Evolutionary conservation across 148 eudicot genomes (phyloP).

Genomic region (Gaultheria prostrata): DNA sequence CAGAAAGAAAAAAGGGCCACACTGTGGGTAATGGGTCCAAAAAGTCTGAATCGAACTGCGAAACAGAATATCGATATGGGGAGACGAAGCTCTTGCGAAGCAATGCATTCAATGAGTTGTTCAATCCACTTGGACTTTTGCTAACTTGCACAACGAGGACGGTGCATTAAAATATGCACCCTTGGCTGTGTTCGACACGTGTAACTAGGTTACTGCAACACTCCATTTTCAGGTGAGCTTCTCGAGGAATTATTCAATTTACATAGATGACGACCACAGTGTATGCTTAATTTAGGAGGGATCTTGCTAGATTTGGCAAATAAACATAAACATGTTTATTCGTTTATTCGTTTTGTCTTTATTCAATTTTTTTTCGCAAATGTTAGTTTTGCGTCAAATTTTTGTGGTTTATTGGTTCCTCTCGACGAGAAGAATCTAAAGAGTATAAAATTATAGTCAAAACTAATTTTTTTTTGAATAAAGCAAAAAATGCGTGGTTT

Average conservation of each 20-base stretch:
- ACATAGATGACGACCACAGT: too few relatives aligned
- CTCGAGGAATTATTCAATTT: neutral
- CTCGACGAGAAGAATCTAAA: too few relatives aligned
- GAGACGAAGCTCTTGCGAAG: conserved; percentile 10
- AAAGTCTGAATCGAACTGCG: neutral
- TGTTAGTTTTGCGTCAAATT: too few relatives aligned
- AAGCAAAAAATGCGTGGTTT: too few relatives aligned
- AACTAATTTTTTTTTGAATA: too few relatives aligned
- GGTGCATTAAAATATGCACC: neutral
- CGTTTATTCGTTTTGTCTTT: too few relatives aligned
- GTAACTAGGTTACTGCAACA: neutral
- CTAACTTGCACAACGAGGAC: neutral
- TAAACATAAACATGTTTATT: too few relatives aligned
- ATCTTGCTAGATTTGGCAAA: too few relatives aligned
- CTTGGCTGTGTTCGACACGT: neutral
- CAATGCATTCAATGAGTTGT: neutral
- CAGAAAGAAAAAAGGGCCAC: neutral
- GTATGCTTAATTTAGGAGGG: too few relatives aligned
- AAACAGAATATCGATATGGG: conserved; percentile 5
- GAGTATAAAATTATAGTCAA: too few relatives aligned
- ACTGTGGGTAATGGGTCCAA: neutral
- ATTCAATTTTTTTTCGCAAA: too few relatives aligned
- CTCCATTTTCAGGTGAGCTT: neutral
- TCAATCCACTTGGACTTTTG: neutral
- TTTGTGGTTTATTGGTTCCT: too few relatives aligned